A percentile compares a stretch with the other conserved stretches of the same genome.
These are phyloP conservation scores for Strigomonas culicis DNA, from an alignment of 208 protist genomes.

Conservation along the genomic window DNA sequence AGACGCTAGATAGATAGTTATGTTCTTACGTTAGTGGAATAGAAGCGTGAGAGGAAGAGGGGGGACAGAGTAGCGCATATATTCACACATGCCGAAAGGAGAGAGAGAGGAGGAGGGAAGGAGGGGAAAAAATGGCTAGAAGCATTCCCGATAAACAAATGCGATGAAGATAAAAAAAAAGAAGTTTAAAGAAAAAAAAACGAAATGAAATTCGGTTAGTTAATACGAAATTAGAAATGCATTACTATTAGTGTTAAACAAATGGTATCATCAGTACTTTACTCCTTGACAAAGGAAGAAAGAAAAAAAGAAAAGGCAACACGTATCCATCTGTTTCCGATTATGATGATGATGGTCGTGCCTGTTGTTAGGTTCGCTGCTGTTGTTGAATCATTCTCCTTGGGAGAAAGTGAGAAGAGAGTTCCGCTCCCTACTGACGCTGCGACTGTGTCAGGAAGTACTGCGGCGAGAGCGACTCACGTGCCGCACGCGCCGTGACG, in stretches of 20 bases:
- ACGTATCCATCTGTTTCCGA: too few relatives aligned
- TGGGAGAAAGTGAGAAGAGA: too few relatives aligned
- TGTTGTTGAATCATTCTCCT: too few relatives aligned
- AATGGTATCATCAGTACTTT: too few relatives aligned
- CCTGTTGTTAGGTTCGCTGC: too few relatives aligned
- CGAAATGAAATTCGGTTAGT: background rate
- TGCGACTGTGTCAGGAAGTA: background rate
- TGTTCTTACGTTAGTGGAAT: background rate
- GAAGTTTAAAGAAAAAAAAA: background rate
- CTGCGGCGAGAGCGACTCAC: conserved; percentile 15
- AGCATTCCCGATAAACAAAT: background rate
- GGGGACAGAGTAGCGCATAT: too few relatives aligned
- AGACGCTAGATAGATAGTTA: background rate
- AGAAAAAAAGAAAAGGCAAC: too few relatives aligned
- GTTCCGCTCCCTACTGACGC: too few relatives aligned
- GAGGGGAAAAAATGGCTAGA: background rate
- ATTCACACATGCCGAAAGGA: too few relatives aligned
- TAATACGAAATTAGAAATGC: background rate
- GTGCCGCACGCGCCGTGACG: conserved; percentile 22
- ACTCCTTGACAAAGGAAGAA: too few relatives aligned
- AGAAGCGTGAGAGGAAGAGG: background rate
- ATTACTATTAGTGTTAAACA: background rate
- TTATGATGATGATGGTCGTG: background rate
- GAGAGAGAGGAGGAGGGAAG: background rate
- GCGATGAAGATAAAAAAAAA: conserved; percentile 2